These are phyloP conservation scores for Dittrichia graveolens DNA, from an alignment of 129 eudicot species.

Conservation along the genomic window DNA sequence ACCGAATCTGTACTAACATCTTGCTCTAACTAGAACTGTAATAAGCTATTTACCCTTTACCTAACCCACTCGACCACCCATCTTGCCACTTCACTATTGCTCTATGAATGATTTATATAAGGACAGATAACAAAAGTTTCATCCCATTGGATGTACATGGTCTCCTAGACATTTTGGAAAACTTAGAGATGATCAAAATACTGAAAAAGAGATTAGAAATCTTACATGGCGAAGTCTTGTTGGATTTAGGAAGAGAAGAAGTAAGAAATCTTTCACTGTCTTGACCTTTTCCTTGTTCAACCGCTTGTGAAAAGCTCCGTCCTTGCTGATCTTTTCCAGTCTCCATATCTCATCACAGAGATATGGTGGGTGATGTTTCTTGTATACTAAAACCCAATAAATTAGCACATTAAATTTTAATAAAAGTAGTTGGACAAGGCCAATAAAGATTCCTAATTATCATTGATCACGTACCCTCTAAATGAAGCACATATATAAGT, in stretches of 20 bases:
- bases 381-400: slow-evolving; percentile 60
- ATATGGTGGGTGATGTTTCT: slow-evolving; percentile 95
- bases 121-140: too few relatives aligned
- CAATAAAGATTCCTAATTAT: neutral
- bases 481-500: neutral
- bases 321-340: slow-evolving; percentile 93
- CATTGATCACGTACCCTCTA: neutral
- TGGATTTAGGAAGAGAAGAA: slow-evolving; percentile 57
- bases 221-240: slow-evolving; percentile 75
- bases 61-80: too few relatives aligned
- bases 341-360: slow-evolving; percentile 91
- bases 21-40: too few relatives aligned
- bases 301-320: slow-evolving; percentile 95
- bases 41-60: too few relatives aligned
- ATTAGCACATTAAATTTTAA: neutral
- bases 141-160: too few relatives aligned
- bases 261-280: slow-evolving; percentile 81
- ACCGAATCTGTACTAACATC: too few relatives aligned
- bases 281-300: slow-evolving; percentile 60
- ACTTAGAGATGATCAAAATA: neutral
- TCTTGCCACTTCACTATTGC: too few relatives aligned
- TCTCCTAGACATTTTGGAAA: too few relatives aligned
- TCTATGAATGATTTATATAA: too few relatives aligned
- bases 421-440: neutral
- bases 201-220: slow-evolving; percentile 9